phyloP scores from a whole-genome alignment of 192 early-diverging fungal genomes.

The Coemansia sp. region DNA sequence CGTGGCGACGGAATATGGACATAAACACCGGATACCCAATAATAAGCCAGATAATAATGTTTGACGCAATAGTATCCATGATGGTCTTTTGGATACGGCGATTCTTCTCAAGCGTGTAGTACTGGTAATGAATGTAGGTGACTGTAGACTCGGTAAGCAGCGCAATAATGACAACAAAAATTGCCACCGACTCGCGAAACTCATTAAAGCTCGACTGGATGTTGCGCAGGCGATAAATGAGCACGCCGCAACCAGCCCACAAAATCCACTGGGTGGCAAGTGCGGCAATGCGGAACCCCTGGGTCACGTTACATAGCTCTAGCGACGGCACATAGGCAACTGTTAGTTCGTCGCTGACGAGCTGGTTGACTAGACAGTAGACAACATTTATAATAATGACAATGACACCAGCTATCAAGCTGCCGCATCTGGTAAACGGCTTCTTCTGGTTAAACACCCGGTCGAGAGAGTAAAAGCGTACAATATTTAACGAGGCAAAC shows the following conservation, averaged over 20 bases:
- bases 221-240: constrained; percentile 43
- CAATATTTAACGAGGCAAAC: constrained; percentile 37
- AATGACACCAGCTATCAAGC: constrained; percentile 4
- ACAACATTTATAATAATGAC: constrained; percentile 21
- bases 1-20: constrained; percentile 35
- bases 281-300: constrained; percentile 23
- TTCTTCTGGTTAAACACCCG: constrained; percentile 52
- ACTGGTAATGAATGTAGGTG: constrained; percentile 20
- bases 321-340: constrained; percentile 4
- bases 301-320: constrained; percentile 21
- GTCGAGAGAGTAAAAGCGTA: constrained; percentile 44
- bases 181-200: constrained; percentile 32
- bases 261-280: constrained; percentile 33
- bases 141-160: constrained; percentile 29
- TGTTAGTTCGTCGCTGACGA: constrained; percentile 16
- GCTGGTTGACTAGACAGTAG: constrained; percentile 25
- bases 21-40: constrained; percentile 34
- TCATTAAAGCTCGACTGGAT: constrained; percentile 52
- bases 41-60: constrained; percentile 42
- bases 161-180: constrained; percentile 30
- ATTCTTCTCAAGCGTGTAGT: constrained; percentile 20
- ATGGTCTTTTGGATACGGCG: constrained; percentile 42
- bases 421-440: constrained; percentile 28
- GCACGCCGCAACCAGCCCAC: constrained; percentile 22
- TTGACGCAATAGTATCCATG: constrained; percentile 34